Conservation (phyloP, 1,284 basidiomycete species). For the Thelephora terrestris region DNA sequence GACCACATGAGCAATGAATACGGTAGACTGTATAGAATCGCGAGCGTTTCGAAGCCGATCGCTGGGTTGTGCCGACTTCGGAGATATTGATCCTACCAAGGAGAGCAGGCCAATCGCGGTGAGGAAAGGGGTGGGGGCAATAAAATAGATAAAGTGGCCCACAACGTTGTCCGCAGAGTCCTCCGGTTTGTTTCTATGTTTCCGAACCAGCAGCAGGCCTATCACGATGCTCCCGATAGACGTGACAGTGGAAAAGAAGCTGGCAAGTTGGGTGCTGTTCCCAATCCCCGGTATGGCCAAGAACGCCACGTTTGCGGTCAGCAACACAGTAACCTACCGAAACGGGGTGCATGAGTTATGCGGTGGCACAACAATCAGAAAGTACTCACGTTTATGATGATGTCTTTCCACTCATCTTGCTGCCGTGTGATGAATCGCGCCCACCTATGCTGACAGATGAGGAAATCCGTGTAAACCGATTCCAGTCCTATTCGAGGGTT, state of each 20-base stretch:
- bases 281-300: constrained; percentile 34
- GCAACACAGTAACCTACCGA: constrained; percentile 30
- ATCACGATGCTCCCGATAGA: constrained; percentile 38
- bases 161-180: constrained; percentile 28
- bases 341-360: background rate
- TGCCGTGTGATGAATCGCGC: constrained; percentile 30
- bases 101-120: background rate
- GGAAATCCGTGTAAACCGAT: constrained; percentile 5
- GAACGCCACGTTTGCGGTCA: constrained; percentile 35
- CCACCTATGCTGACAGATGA: constrained; percentile 21
- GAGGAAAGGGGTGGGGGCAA: too few relatives aligned
- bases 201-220: constrained; percentile 34
- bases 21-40: constrained; percentile 36
- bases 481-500: constrained; percentile 2
- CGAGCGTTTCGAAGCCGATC: constrained; percentile 31
- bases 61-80: constrained; percentile 14
- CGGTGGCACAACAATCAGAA: background rate
- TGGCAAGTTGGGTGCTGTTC: constrained; percentile 24
- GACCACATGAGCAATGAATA: constrained; percentile 38
- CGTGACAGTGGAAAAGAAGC: constrained; percentile 34
- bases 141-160: constrained; percentile 7
- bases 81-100: constrained; percentile 22
- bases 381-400: constrained; percentile 36
- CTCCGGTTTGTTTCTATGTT: constrained; percentile 29
- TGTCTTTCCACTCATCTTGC: constrained; percentile 38